Percentiles rank a stretch among this genome's conserved stretches.
Evolutionary conservation across 371 early-diverging fungal genomes (phyloP).

Genomic region (Haplosporangium sp.): DNA sequence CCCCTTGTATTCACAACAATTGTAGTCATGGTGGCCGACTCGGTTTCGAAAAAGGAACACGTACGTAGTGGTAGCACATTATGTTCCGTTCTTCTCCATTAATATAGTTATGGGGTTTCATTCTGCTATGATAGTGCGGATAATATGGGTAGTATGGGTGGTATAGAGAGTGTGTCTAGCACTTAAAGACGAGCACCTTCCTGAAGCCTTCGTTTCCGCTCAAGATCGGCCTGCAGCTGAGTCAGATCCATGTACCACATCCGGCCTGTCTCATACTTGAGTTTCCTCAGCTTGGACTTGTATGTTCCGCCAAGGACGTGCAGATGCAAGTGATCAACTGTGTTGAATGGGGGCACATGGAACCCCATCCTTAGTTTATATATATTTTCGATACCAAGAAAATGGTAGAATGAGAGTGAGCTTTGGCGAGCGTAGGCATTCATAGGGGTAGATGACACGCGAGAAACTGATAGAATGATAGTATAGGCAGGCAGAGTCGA

Average conservation of each 20-base stretch:
- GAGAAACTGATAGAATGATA: neutral
- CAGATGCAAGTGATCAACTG: conserved; percentile 65
- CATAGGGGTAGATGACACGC: conserved; percentile 5
- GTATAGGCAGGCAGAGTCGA: neutral
- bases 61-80: no score
- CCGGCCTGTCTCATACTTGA: conserved; percentile 46
- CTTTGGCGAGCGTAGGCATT: no score
- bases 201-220: conserved; percentile 18
- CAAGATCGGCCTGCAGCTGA: conserved; percentile 28
- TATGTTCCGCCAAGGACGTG: conserved; percentile 63
- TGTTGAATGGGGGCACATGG: conserved; percentile 70
- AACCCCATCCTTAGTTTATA: conserved; percentile 58
- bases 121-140: no score
- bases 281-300: conserved; percentile 38
- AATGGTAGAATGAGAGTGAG: conserved; percentile 1
- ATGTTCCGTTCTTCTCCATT: no score
- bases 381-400: no score
- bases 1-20: no score
- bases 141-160: neutral
- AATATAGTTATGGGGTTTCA: no score
- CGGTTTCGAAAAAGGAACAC: no score
- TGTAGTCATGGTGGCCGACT: no score
- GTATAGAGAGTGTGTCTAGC: neutral
- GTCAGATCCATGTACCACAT: conserved; percentile 46
- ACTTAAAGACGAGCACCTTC: conserved; percentile 39